A percentile compares a stretch with the other conserved stretches of the same genome.
phyloP scores from a whole-genome alignment of 2,329 filamentous ascomycete genomes.

The Botrytis elliptica region DNA sequence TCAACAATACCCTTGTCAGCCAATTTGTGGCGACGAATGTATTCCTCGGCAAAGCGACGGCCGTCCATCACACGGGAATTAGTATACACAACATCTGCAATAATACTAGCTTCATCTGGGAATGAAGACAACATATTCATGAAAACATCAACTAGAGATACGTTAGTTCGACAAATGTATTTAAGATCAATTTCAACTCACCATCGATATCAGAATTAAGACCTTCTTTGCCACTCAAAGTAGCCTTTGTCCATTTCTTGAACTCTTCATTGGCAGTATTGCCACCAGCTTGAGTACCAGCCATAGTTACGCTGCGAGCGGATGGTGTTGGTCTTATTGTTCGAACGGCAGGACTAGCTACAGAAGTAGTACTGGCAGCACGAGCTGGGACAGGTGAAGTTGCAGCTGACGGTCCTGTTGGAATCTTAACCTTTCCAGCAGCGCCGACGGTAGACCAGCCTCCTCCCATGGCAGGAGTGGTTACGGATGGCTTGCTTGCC shows the following conservation, averaged over 20 bases:
- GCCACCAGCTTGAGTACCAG: slow-evolving; percentile 35
- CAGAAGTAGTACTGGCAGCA: slow-evolving; percentile 39
- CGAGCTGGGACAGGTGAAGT: slow-evolving; percentile 46
- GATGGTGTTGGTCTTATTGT: slow-evolving; percentile 54
- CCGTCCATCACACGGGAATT: slow-evolving; percentile 88
- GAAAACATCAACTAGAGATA: slow-evolving; percentile 61
- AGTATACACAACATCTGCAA: slow-evolving; percentile 86
- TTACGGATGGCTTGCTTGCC: slow-evolving; percentile 66
- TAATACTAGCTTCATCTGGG: slow-evolving; percentile 74
- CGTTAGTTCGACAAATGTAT: slow-evolving; percentile 39
- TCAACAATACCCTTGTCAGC: slow-evolving; percentile 89
- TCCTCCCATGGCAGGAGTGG: slow-evolving; percentile 48
- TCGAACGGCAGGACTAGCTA: slow-evolving; percentile 34
- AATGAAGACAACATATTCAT: slow-evolving; percentile 72
- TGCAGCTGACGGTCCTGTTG: slow-evolving; percentile 54
- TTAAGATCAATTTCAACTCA: slow-evolving; percentile 43
- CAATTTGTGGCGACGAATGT: slow-evolving; percentile 85
- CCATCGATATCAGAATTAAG: slow-evolving; percentile 66
- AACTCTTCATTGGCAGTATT: slow-evolving; percentile 79
- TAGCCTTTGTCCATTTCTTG: slow-evolving; percentile 83
- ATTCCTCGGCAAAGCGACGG: slow-evolving; percentile 91
- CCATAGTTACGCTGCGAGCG: slow-evolving; percentile 48
- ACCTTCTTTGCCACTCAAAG: slow-evolving; percentile 65
- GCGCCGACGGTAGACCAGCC: slow-evolving; percentile 97
- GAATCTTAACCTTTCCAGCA: slow-evolving; percentile 83